Percentiles rank a stretch among this genome's conserved stretches.
phyloP scores from a whole-genome alignment of 2,329 filamentous ascomycete species.

The Arthrobotrys conoides region DNA sequence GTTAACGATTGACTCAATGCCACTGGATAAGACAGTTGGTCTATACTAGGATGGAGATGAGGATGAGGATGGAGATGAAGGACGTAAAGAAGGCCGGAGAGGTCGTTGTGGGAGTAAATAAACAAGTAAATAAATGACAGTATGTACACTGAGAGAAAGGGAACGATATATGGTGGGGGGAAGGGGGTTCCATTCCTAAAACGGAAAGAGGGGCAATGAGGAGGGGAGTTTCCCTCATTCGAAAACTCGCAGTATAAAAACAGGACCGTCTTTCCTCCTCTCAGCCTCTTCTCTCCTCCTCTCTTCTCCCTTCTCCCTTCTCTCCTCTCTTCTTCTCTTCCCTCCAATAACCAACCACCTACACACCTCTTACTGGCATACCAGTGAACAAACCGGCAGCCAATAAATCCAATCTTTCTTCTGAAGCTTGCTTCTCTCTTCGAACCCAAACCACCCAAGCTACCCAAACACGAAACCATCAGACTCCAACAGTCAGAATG shows the following conservation, averaged over 20 bases:
- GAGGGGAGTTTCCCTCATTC: background rate
- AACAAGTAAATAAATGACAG: no score
- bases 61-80: background rate
- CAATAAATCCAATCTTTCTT: background rate
- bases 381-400: no score
- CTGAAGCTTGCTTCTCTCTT: background rate
- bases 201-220: conserved; percentile 1
- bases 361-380: background rate
- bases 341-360: background rate
- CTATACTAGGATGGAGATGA: background rate
- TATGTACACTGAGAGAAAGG: background rate
- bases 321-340: background rate
- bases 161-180: no score
- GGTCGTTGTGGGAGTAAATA: no score
- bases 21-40: no score
- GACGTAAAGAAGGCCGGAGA: no score
- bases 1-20: no score
- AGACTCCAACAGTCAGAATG: background rate
- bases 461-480: background rate
- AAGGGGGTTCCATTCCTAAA: background rate
- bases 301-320: background rate
- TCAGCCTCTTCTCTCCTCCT: background rate
- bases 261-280: background rate
- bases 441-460: background rate
- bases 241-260: conserved; percentile 1